Evolutionary conservation across 2,329 filamentous ascomycete species (phyloP), one percentile per base, ranked within the genome.

Genomic region (Monilinia polystroma): DNA sequence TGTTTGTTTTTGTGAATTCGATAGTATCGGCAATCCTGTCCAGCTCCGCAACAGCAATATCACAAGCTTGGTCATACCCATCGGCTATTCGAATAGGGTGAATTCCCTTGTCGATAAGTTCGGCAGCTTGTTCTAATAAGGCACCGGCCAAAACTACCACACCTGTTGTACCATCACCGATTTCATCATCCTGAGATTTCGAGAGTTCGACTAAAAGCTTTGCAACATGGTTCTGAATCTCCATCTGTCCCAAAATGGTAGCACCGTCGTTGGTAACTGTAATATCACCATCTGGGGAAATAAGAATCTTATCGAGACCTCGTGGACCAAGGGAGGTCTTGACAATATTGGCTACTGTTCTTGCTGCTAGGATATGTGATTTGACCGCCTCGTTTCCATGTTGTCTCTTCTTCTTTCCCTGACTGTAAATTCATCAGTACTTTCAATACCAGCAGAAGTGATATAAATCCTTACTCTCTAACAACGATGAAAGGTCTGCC

Each of bases 261-360:
- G 96, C 96, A 76, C 95, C 95, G 81, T 99, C 95, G 82, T 99
- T 99, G 73, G 95, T 99, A 70, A 99, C 93, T 70, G 95, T 99
- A 79, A 99, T 99, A 80, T 99, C 95, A 79, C 95, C 95, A 78
- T 99, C 95, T 69, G 95, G 91, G 63, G 95, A 99, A 75, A 99
- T 99, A 74, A 99, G 87, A 77, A 99, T 99, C 84, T 99, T 99
- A 84, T 99, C 95, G 77, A 99, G 88, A 71, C 95, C 95, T 74
- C 95, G 90, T 65, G 95, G 95, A 62, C 95, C 95, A 75, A 99
- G 85, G 72, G 96, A 99, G 69, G 92, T 95, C 84, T 96, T 97
- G 81, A 99, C 92, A 75, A 99, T 95, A 81, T 93, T 96, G 73
- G 95, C 91, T 74, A 99, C 93, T 67, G 95, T 98, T 78, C 93